Percentiles rank a stretch among this genome's conserved stretches.
These are phyloP conservation scores for Furcasterigmium sp. DNA, from an alignment of 2,329 filamentous ascomycete genomes.

Conservation along the genomic window DNA sequence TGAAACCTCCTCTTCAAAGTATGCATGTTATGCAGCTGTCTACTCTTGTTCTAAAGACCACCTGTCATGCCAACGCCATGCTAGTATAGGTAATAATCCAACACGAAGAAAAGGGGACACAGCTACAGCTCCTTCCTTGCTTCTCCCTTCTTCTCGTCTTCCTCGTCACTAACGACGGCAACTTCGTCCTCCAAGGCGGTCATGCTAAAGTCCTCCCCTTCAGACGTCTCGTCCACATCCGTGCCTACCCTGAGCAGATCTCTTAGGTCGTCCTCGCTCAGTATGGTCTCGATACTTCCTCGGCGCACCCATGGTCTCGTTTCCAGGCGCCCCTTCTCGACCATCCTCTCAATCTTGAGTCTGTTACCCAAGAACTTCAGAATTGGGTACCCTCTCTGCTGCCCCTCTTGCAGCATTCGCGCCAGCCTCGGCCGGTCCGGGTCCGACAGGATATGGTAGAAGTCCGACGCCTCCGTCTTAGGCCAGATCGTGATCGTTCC, in stretches of 20 bases:
- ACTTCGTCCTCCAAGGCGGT: slow-evolving; percentile 18
- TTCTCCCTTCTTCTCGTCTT: neutral
- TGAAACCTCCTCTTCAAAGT: too few species aligned
- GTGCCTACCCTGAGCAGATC: slow-evolving; percentile 32
- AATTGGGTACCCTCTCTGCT: slow-evolving; percentile 85
- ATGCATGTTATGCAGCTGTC: too few species aligned
- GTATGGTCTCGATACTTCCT: slow-evolving; percentile 53
- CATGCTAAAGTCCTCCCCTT: slow-evolving; percentile 17
- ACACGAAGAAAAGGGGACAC: neutral
- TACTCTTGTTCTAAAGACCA: too few species aligned
- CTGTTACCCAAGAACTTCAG: slow-evolving; percentile 87
- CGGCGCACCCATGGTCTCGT: slow-evolving; percentile 42
- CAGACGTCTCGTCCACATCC: slow-evolving; percentile 12
- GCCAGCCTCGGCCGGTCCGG: slow-evolving; percentile 70
- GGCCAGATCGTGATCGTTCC: slow-evolving; percentile 98
- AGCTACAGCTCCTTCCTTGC: neutral
- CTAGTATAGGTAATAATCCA: neutral
- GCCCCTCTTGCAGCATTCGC: slow-evolving; percentile 84
- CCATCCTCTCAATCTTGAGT: slow-evolving; percentile 70
- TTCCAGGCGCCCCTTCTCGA: slow-evolving; percentile 54
- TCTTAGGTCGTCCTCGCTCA: slow-evolving; percentile 55
- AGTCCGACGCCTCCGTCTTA: slow-evolving; percentile 71
- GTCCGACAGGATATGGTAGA: slow-evolving; percentile 80
- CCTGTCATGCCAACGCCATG: neutral
- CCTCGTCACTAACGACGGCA: slow-evolving; percentile 6